Percentiles rank a stretch among this genome's conserved stretches.
Conservation (phyloP, 441 rosid genomes). For the Adansonia madagascariensis region DNA sequence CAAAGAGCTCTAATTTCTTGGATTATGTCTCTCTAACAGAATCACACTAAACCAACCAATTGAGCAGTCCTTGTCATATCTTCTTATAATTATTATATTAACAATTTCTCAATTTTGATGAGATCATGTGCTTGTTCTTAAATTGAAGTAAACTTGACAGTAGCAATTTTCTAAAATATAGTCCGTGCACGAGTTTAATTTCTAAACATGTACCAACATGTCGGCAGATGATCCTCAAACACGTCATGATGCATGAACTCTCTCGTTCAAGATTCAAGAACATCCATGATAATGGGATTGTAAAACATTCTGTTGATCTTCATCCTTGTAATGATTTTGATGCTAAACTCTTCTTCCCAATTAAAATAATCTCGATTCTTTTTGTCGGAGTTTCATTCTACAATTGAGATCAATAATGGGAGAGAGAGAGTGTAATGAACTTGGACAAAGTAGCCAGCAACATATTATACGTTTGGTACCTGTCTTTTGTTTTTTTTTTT, state of each 20-base stretch:
- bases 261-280: constrained; percentile 12
- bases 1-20: neutral
- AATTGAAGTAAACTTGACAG: neutral
- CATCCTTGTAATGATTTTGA: constrained; percentile 25
- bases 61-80: constrained; percentile 6
- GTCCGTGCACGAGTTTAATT: constrained; percentile 26
- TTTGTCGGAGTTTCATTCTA: constrained; percentile 43
- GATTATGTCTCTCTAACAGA: neutral
- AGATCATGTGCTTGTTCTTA: constrained; percentile 9
- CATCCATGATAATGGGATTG: constrained; percentile 28
- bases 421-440: constrained; percentile 31
- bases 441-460: constrained; percentile 28
- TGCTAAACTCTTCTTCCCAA: constrained; percentile 3
- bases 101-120: neutral
- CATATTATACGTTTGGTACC: constrained; percentile 31
- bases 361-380: constrained; percentile 40
- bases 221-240: constrained; percentile 42
- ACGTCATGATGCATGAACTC: constrained; percentile 37
- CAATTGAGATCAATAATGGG: constrained; percentile 35
- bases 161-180: neutral
- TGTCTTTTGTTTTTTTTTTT: constrained; percentile 14
- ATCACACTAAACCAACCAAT: neutral
- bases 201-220: constrained; percentile 29
- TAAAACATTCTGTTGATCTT: constrained; percentile 40
- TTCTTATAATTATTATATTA: neutral